Base-by-base conservation (phyloP, 2,329 filamentous ascomycete genomes). In the Diplodia scrobiculata region DNA sequence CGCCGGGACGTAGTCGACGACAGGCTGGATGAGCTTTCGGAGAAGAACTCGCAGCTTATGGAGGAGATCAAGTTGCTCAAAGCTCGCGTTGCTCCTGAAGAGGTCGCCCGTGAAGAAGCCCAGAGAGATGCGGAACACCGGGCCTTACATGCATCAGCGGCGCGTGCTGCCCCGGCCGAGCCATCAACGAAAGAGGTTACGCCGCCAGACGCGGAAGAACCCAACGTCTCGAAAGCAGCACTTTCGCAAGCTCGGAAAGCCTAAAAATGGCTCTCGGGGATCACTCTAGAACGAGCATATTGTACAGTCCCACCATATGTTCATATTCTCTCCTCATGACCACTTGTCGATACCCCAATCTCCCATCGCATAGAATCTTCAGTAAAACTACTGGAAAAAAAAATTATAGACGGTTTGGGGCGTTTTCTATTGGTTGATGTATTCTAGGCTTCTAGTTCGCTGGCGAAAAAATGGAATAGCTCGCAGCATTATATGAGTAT, bases 1-100 rank as follows among this genome's bases (percentile, higher is more conserved):
- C 79, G 86, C 55, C 77, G 86, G 65, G 86, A 88, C 66, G 84
- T 86, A 68, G 84, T 90, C 3, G 80, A 83, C 1, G 86, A 87
- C 66, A 79, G 86, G 25, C 71, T 90, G 13, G 81, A 82, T 51
- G 83, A 85, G 67, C 73, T 89, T 1, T 85, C 88, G 73, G 78
- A 83, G 25, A 76, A 79, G 66, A 71, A 78, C 9, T 75, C 73
- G 53, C 69, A 72, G 13, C 70, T 79, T 45, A 75, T 77, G 67
- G 73, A 73, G 11, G 77, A 82, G 69, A 71, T 82, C 29, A 76
- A 77, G 64, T 74, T 78, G 58, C 68, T 79, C 51, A 78, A 79
- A 65, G 76, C 78, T 25, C 64, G 54, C 21, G 47, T 66, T 41
- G 52, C 52, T 10, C 41, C 52, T 3, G 63, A 66, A 32, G 55